These are phyloP conservation scores for Colletotrichum viniferum DNA, from an alignment of 2,329 filamentous ascomycete genomes.

Conservation along the genomic window DNA sequence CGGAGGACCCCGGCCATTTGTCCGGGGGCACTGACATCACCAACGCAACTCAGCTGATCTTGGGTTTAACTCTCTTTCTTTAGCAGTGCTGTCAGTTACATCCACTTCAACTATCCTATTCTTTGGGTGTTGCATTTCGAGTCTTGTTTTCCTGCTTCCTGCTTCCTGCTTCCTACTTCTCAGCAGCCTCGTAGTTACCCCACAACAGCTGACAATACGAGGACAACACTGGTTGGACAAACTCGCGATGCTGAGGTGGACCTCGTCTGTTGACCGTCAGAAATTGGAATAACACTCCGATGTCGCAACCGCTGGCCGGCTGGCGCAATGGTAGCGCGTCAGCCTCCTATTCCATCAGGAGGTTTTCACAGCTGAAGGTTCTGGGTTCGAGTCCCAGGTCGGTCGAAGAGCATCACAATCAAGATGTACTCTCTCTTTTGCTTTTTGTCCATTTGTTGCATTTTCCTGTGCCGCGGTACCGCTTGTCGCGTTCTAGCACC, in stretches of 20 bases:
- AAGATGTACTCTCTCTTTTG: not conserved
- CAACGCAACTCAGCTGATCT: not conserved
- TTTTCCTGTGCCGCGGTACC: not conserved
- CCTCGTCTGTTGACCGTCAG: not conserved
- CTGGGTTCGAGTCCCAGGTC: conserved; percentile 21
- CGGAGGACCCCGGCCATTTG: not conserved
- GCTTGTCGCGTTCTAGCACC: not conserved
- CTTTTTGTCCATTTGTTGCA: not conserved
- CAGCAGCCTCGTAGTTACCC: not conserved
- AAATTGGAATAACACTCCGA: not conserved
- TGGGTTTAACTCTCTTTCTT: not conserved
- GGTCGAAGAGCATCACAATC: not conserved
- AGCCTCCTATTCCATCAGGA: conserved; percentile 2
- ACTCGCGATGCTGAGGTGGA: not conserved
- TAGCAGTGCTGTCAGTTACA: not conserved
- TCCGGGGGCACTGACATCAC: not conserved
- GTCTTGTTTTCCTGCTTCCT: not conserved
- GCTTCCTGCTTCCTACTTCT: not conserved
- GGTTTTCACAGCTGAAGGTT: conserved; percentile 8
- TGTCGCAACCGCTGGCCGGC: not conserved
- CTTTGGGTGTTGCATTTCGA: not conserved
- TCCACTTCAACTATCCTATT: not conserved
- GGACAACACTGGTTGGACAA: not conserved
- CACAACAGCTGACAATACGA: not conserved
- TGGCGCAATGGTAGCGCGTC: conserved; percentile 22